Conservation (phyloP, 805 yeast species). For the Hanseniaspora occidentalis region DNA sequence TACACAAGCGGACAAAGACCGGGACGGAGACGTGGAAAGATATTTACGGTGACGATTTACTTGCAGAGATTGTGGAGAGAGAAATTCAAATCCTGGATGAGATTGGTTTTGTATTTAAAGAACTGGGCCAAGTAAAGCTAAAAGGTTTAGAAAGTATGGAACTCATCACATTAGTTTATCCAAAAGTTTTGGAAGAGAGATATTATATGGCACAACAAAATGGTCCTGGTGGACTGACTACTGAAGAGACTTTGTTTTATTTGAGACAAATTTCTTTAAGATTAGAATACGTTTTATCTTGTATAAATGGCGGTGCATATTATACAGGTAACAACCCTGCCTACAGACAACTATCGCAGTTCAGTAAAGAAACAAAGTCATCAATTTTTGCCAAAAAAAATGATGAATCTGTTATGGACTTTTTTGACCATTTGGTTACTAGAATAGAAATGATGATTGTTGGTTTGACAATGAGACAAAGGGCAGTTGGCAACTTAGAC, state of each 20-base stretch:
- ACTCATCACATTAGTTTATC: conserved; percentile 65
- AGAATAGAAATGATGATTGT: conserved; percentile 53
- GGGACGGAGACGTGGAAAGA: conserved; percentile 21
- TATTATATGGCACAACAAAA: conserved; percentile 32
- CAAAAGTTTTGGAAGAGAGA: conserved; percentile 50
- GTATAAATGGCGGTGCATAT: conserved; percentile 30
- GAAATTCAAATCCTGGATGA: conserved; percentile 55
- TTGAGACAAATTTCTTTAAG: conserved; percentile 43
- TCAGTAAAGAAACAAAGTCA: conserved; percentile 14
- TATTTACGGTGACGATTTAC: conserved; percentile 32
- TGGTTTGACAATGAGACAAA: conserved; percentile 31
- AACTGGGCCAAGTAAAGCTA: conserved; percentile 75
- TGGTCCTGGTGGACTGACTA: conserved; percentile 9
- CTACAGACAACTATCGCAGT: conserved; percentile 8
- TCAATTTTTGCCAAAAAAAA: conserved; percentile 14
- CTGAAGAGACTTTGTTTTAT: conserved; percentile 28
- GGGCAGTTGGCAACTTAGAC: conserved; percentile 13
- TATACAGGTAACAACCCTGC: neutral
- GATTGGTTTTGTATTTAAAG: conserved; percentile 55
- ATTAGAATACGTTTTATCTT: conserved; percentile 46
- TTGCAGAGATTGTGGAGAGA: conserved; percentile 47
- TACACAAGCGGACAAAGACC: conserved; percentile 21
- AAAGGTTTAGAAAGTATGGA: conserved; percentile 95
- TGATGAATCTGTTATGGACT: conserved; percentile 35
- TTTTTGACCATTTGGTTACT: conserved; percentile 54